These are phyloP conservation scores for Fraxinus xanthoxyloides DNA, from an alignment of 305 asterid genomes.

Conservation along the genomic window DNA sequence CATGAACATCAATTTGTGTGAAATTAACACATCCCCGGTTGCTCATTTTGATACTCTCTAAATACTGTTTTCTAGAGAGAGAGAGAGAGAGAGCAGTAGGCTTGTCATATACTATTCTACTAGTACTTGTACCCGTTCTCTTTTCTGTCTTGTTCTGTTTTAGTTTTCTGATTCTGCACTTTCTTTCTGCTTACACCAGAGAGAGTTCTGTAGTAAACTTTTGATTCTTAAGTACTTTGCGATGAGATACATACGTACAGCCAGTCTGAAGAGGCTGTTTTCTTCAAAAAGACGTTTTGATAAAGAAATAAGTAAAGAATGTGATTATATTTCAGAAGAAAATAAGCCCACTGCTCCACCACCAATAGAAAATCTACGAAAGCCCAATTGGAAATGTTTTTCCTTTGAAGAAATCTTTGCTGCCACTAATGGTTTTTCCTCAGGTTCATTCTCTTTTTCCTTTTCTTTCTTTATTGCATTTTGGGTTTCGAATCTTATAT, in stretches of 20 bases:
- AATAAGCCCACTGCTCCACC: conserved; percentile 10
- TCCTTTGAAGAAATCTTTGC: conserved; percentile 61
- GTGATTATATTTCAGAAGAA: conserved; percentile 25
- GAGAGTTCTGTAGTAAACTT: not conserved
- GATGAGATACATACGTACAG: conserved; percentile 80
- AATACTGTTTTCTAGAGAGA: not conserved
- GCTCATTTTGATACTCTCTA: conserved; percentile 30
- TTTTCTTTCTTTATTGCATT: not conserved
- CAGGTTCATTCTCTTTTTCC: conserved; percentile 43
- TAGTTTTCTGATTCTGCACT: not conserved
- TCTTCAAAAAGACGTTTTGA: conserved; percentile 63
- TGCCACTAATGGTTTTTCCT: conserved; percentile 76
- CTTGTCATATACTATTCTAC: not conserved
- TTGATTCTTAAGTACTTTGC: conserved; percentile 15
- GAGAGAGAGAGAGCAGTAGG: not conserved
- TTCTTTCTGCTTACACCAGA: not conserved
- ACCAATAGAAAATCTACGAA: conserved; percentile 32
- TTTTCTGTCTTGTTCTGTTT: not conserved
- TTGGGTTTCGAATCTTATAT: not conserved
- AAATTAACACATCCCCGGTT: not conserved
- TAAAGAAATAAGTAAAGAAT: conserved; percentile 38
- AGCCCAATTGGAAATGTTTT: conserved; percentile 90
- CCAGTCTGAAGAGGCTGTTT: conserved; percentile 81
- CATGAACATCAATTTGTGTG: not conserved
- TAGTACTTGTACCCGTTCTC: conserved; percentile 14